A percentile compares a stretch with the other conserved stretches of the same genome.
phyloP scores from a whole-genome alignment of 1,139 yeast genomes.

The Yamadazyma songkhlaensis region DNA sequence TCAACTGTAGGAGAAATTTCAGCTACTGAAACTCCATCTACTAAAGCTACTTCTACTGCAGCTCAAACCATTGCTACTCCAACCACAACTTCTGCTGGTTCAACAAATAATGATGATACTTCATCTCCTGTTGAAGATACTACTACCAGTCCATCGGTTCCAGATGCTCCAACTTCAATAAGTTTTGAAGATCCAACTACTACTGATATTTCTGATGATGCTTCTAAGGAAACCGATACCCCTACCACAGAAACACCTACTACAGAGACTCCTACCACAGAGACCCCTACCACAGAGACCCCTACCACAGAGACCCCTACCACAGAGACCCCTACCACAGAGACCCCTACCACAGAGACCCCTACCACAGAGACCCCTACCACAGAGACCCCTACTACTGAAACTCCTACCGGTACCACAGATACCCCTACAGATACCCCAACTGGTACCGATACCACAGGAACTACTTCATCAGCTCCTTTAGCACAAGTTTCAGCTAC shows the following conservation, averaged over 20 bases:
- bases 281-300: neutral
- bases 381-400: constrained; percentile 4
- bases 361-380: constrained; percentile 2
- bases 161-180: constrained; percentile 5
- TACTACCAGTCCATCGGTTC: constrained; percentile 5
- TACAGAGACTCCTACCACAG: neutral
- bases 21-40: neutral
- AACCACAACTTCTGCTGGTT: constrained; percentile 1
- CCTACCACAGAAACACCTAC: constrained; percentile 2
- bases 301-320: constrained; percentile 5
- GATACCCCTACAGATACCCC: constrained; percentile 8
- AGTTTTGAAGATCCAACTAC: neutral
- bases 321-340: constrained; percentile 1
- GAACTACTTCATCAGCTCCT: constrained; percentile 2
- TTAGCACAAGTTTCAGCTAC: neutral
- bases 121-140: constrained; percentile 3
- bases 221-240: neutral
- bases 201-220: neutral
- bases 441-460: neutral
- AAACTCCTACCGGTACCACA: constrained; percentile 7
- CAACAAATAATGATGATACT: constrained; percentile 1
- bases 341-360: constrained; percentile 6
- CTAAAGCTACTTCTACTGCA: constrained; percentile 3
- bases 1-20: no score
- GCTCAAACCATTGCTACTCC: constrained; percentile 1